Base-by-base conservation (phyloP, 2,329 filamentous ascomycete genomes). In the Sphaerostilbella broomeana region DNA sequence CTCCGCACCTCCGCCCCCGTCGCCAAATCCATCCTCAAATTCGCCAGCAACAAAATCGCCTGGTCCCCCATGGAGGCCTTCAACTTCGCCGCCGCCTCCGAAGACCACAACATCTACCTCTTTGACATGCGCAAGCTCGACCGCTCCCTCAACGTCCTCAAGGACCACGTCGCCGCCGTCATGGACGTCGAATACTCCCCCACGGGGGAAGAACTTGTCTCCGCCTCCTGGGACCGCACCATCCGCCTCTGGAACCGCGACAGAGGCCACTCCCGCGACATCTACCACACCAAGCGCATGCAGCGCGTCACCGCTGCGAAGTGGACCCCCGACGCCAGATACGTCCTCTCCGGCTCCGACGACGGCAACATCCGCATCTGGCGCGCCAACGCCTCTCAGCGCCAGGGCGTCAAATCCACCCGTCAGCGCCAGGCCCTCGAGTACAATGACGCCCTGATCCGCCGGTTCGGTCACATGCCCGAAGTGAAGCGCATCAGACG, bases 1-100 rank as follows among this genome's bases (percentile, higher is more conserved):
- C 72, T 97, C 31, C 81, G 92, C 36, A 95, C 90, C 10, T 83
- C 81, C 5, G 86, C 81, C 25, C 86, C 92, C 9, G 70, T 97
- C 13, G 76, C 84, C 47, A 89, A 89, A 57, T 82, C 85, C 1
- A 73, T 88, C 10, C 75, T 97, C 49, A 85, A 77, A 38, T 83
- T 98, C 50, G 79, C 88, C 25, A 84, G 79, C 43, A 95, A 95
- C 65, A 76, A 81, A 34, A 73, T 95, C 37, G 75, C 84, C 29
- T 98, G 90, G 87, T 95, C 95, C 51, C 92, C 92, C 0, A 92
- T 95, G 82, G 89, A 95, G 62, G 85, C 88, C 6, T 94, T 94
- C 71, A 95, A 97, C 65, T 82, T 97, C 56, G 90, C 88, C 12
- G 80, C 89, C 20, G 92, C 86, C 10, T 94, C 85, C 51, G 92